Base-by-base conservation (phyloP, 176 grass and related monocot species). In the Cenchrus fungigraminus region DNA sequence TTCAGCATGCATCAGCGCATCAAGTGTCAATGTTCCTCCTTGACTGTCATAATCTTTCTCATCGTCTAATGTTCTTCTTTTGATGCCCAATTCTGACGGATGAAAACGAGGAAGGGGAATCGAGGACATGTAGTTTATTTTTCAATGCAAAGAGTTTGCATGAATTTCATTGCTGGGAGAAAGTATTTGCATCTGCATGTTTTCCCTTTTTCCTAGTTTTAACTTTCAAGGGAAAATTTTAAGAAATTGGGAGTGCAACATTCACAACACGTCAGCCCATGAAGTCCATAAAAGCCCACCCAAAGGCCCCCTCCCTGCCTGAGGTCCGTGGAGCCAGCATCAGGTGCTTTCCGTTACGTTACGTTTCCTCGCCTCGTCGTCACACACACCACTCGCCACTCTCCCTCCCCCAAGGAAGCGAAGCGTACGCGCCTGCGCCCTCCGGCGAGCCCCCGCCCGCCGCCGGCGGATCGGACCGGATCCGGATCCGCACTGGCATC, bases 381-480 rank as follows among this genome's bases (percentile, higher is more conserved):
- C n/a, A 43, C 73, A 84, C 31, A 43, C 73, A 84, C 31, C 79
- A 19, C 51, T 8, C 67, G 51, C 79, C 75, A 83, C 61, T 17
- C 40, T 62, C 47, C 73, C 19, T 17, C 40, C 53, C 47, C 73
- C 19, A 73, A 19, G 63, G 60, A 54, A 80, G 63, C 54, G 31
- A 46, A 51, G 81, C 31, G 77, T 5, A 9, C 59, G 32, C 49
- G 9, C 71, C 64, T 52, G 37, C 2, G 31, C 54, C 59, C 49
- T 50, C 76, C 79, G 88, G 79, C 71, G 83, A 56, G 47, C 34
- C 74, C 87, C 42, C 74, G 80, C 87, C 28, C 74, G 80, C 52
- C 54, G 72, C 1, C 43, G 57, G 22, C 69, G 77, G 87, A 81
- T 75, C 79, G 58, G 58, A 12, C n/a, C 64, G 65, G 65, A 49